A percentile compares a stretch with the other conserved stretches of the same genome.
phyloP scores from a whole-genome alignment of 2,329 filamentous ascomycete genomes.

The Chlorencoelia australis region DNA sequence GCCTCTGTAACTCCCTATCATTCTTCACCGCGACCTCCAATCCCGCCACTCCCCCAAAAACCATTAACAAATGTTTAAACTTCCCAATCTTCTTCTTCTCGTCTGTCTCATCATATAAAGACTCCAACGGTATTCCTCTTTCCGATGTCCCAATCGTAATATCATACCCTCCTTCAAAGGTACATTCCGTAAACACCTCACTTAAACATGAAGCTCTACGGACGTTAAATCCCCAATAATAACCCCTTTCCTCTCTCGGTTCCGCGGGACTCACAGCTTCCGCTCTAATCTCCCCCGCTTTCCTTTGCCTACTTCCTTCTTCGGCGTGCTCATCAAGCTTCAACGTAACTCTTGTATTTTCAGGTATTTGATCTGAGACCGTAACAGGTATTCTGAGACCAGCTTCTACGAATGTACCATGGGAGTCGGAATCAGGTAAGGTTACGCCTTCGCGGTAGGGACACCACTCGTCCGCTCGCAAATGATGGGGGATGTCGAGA shows the following conservation, averaged over 20 bases:
- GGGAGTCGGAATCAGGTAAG: constrained; percentile 34
- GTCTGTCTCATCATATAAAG: constrained; percentile 20
- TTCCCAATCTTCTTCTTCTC: constrained; percentile 22
- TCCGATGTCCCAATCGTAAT: constrained; percentile 77
- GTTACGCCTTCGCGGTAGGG: constrained; percentile 72
- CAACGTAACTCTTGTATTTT: constrained; percentile 64
- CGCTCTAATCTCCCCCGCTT: constrained; percentile 28
- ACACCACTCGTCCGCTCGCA: constrained; percentile 66
- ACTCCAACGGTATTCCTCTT: constrained; percentile 41
- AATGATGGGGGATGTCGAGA: constrained; percentile 78
- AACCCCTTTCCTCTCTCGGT: constrained; percentile 66
- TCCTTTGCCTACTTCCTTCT: constrained; percentile 26
- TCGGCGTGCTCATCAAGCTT: constrained; percentile 43
- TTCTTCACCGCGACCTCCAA: constrained; percentile 64
- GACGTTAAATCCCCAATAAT: constrained; percentile 78
- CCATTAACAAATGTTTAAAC: constrained; percentile 65
- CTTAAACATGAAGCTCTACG: constrained; percentile 58
- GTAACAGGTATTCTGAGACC: constrained; percentile 43
- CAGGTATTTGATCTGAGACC: constrained; percentile 42
- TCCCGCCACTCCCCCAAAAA: constrained; percentile 73
- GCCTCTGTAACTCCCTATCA: constrained; percentile 43
- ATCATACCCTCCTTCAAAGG: constrained; percentile 71
- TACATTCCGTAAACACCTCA: constrained; percentile 65
- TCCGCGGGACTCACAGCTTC: constrained; percentile 56
- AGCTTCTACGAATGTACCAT: constrained; percentile 45